A percentile compares a stretch with the other conserved stretches of the same genome.
Conservation (phyloP, 2,329 filamentous ascomycete genomes). For the Botrytis paeoniae region DNA sequence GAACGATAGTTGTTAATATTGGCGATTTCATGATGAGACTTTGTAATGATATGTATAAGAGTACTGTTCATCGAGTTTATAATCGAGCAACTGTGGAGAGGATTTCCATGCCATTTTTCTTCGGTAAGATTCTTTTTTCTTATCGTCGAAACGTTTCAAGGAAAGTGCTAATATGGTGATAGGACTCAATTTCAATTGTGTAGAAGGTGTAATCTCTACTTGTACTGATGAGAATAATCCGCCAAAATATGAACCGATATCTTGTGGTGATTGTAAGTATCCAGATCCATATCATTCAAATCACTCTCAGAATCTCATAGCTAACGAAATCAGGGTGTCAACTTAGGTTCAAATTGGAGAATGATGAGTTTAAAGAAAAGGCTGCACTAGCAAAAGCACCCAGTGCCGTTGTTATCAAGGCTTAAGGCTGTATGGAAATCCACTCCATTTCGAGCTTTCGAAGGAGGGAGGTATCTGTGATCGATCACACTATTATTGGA, state of each 20-base stretch:
- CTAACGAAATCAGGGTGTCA: constrained; percentile 32
- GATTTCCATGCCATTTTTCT: constrained; percentile 57
- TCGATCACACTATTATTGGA: not conserved
- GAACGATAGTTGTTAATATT: constrained; percentile 51
- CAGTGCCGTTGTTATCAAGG: constrained; percentile 31
- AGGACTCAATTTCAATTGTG: constrained; percentile 51
- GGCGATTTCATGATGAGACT: constrained; percentile 52
- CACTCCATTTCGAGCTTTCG: not conserved
- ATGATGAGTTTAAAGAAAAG: constrained; percentile 32
- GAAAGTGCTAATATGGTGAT: constrained; percentile 15
- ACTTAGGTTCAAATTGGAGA: constrained; percentile 35
- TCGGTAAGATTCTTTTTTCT: constrained; percentile 39
- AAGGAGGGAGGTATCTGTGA: too few species aligned
- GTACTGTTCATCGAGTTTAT: constrained; percentile 51
- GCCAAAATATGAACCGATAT: constrained; percentile 50
- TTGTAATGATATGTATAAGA: constrained; percentile 50
- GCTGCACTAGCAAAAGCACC: constrained; percentile 27
- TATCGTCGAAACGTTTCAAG: not conserved
- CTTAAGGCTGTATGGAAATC: constrained; percentile 13
- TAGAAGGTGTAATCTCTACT: constrained; percentile 47
- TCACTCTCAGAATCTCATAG: too few species aligned
- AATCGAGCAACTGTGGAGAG: constrained; percentile 43
- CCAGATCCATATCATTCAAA: not conserved
- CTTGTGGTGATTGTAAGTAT: constrained; percentile 46
- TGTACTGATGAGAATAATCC: constrained; percentile 47